These are phyloP conservation scores for Linum tenue DNA, from an alignment of 345 rosid genomes.

Conservation along the genomic window DNA sequence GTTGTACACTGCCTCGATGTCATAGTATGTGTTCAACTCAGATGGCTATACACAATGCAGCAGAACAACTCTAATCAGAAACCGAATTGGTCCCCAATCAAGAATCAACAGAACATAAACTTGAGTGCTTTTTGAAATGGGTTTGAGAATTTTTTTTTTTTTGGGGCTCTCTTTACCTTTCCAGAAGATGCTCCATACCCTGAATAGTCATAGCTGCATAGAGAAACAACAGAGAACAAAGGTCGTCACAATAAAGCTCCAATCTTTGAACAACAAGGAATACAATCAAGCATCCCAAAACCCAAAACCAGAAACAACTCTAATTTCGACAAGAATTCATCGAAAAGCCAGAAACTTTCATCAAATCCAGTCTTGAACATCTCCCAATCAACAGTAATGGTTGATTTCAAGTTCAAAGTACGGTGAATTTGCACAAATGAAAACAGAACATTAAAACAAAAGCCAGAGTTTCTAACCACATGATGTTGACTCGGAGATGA, in stretches of 20 bases:
- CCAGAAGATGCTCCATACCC: slow-evolving; percentile 98
- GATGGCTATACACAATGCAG: slow-evolving; percentile 48
- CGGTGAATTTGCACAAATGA: not conserved
- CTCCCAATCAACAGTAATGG: too few relatives aligned
- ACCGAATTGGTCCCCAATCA: not conserved
- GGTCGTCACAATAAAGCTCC: not conserved
- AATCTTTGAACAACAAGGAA: not conserved
- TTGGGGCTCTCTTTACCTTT: slow-evolving; percentile 51
- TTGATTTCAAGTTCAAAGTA: too few relatives aligned
- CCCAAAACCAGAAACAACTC: too few relatives aligned
- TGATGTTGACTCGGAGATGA: slow-evolving; percentile 84
- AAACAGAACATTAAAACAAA: not conserved
- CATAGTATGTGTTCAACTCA: slow-evolving; percentile 85
- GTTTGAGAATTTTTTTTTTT: not conserved
- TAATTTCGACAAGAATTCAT: too few relatives aligned
- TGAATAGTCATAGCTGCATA: slow-evolving; percentile 93
- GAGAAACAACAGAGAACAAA: slow-evolving; percentile 2
- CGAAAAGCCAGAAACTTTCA: too few relatives aligned
- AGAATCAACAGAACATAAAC: not conserved
- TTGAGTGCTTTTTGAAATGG: not conserved
- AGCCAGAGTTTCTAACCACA: slow-evolving; percentile 43
- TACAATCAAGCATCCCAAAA: too few relatives aligned
- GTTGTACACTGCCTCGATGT: slow-evolving; percentile 79
- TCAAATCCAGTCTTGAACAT: too few relatives aligned
- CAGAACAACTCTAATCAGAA: slow-evolving; percentile 12